These are phyloP conservation scores for Tripidium arundinaceum DNA, from an alignment of 202 grass and related monocot species.

Conservation along the genomic window DNA sequence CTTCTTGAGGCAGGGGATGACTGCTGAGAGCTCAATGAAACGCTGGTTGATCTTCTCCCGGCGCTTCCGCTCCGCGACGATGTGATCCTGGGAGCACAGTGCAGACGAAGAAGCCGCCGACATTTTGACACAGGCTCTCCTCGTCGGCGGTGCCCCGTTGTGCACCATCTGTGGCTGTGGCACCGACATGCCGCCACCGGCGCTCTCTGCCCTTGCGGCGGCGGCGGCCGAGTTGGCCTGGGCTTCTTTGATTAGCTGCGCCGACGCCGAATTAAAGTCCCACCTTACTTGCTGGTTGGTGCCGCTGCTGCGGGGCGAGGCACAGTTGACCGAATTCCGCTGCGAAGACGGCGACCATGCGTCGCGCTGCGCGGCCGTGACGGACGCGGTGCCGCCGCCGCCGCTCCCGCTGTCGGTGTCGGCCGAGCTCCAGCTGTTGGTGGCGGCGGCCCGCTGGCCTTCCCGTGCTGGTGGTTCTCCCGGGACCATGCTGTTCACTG, in stretches of 20 bases:
- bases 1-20: slow-evolving; percentile 73
- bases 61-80: slow-evolving; percentile 62
- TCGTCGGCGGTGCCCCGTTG: not conserved
- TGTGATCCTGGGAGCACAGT: slow-evolving; percentile 53
- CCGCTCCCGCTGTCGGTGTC: slow-evolving; percentile 18
- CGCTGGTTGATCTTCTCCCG: slow-evolving; percentile 71
- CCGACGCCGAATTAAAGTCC: slow-evolving; percentile 32
- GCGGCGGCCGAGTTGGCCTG: not conserved
- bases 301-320: not conserved
- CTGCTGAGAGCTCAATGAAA: slow-evolving; percentile 63
- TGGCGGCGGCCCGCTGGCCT: not conserved
- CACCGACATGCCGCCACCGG: not conserved
- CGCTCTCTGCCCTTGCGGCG: not conserved
- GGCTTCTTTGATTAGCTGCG: slow-evolving; percentile 17
- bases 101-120: not conserved
- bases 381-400: not conserved
- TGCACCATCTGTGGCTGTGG: not conserved
- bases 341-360: slow-evolving; percentile 25
- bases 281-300: slow-evolving; percentile 26
- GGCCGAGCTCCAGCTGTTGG: slow-evolving; percentile 40
- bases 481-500: not conserved
- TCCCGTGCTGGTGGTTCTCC: not conserved
- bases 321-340: not conserved
- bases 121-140: not conserved
- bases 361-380: slow-evolving; percentile 2